These are phyloP conservation scores for Zygoascus sp. DNA, from an alignment of 1,139 yeast species.

Conservation along the genomic window DNA sequence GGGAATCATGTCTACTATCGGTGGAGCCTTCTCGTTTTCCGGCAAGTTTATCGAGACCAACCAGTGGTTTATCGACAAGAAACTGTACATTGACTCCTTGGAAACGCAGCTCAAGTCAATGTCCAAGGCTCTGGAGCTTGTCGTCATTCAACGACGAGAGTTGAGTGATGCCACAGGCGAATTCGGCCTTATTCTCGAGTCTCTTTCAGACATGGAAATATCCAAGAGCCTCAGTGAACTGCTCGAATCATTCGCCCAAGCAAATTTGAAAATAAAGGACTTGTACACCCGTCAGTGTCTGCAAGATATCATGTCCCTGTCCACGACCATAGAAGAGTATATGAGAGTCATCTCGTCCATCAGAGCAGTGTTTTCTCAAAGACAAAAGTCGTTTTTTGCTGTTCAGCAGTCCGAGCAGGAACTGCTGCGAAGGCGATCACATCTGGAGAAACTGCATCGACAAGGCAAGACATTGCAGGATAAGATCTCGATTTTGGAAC, in stretches of 20 bases:
- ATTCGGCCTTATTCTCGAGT: slow-evolving; percentile 48
- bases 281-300: slow-evolving; percentile 72
- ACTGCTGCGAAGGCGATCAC: slow-evolving; percentile 42
- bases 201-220: slow-evolving; percentile 70
- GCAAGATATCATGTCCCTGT: slow-evolving; percentile 83
- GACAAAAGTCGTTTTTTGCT: slow-evolving; percentile 64
- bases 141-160: slow-evolving; percentile 73
- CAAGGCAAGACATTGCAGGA: slow-evolving; percentile 63
- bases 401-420: slow-evolving; percentile 52
- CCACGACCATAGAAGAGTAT: slow-evolving; percentile 86
- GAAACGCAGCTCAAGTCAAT: slow-evolving; percentile 71
- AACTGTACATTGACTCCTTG: slow-evolving; percentile 62
- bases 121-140: slow-evolving; percentile 66
- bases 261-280: slow-evolving; percentile 68
- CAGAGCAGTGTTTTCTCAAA: slow-evolving; percentile 66
- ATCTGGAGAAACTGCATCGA: slow-evolving; percentile 51
- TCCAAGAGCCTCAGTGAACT: slow-evolving; percentile 62
- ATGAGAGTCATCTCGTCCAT: slow-evolving; percentile 73
- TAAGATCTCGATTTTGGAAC: slow-evolving; percentile 48
- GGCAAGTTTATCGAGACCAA: slow-evolving; percentile 71
- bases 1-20: slow-evolving; percentile 56
- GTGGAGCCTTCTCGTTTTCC: slow-evolving; percentile 50
- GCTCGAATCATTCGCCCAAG: slow-evolving; percentile 60
- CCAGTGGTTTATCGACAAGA: slow-evolving; percentile 67
- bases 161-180: slow-evolving; percentile 64